These are phyloP conservation scores for Annona squamosa DNA, from an alignment of 164 flowering plant genomes.

Conservation along the genomic window DNA sequence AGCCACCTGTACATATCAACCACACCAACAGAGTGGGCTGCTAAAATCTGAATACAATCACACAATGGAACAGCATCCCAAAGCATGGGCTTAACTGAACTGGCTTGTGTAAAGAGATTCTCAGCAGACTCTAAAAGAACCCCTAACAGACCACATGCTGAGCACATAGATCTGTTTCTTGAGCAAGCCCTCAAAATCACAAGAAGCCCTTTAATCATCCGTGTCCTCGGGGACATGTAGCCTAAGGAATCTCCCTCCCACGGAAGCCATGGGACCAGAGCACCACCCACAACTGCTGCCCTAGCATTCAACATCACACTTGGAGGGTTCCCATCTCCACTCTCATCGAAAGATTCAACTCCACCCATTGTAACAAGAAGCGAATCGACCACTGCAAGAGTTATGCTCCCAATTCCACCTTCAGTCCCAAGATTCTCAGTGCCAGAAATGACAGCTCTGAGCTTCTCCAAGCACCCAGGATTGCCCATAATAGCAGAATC, in stretches of 20 bases:
- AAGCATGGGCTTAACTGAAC: constrained; percentile 27
- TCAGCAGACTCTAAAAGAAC: constrained; percentile 76
- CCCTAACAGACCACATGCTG: constrained; percentile 67
- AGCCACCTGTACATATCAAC: constrained; percentile 77
- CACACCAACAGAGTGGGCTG: constrained; percentile 86
- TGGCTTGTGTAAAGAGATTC: constrained; percentile 45
- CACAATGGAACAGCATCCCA: constrained; percentile 89
- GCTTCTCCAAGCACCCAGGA: constrained; percentile 71
- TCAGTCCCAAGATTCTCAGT: constrained; percentile 57
- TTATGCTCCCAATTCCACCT: constrained; percentile 45
- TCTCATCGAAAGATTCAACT: constrained; percentile 90
- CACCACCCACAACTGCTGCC: constrained; percentile 91
- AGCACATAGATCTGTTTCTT: constrained; percentile 95
- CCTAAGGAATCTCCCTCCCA: constrained; percentile 51
- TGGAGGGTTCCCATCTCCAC: constrained; percentile 77
- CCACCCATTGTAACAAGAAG: constrained; percentile 99
- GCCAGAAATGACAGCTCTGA: constrained; percentile 72
- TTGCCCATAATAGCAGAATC: constrained; percentile 99
- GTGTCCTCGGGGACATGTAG: constrained; percentile 82
- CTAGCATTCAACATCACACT: constrained; percentile 97
- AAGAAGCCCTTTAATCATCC: constrained; percentile 90
- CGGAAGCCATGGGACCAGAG: constrained; percentile 86
- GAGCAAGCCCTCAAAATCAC: constrained; percentile 86
- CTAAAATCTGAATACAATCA: constrained; percentile 73
- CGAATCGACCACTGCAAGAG: constrained; percentile 75